A percentile compares a stretch with the other conserved stretches of the same genome.
phyloP scores from a whole-genome alignment of 2,329 filamentous ascomycete species.

The Fusarium armeniacum region DNA sequence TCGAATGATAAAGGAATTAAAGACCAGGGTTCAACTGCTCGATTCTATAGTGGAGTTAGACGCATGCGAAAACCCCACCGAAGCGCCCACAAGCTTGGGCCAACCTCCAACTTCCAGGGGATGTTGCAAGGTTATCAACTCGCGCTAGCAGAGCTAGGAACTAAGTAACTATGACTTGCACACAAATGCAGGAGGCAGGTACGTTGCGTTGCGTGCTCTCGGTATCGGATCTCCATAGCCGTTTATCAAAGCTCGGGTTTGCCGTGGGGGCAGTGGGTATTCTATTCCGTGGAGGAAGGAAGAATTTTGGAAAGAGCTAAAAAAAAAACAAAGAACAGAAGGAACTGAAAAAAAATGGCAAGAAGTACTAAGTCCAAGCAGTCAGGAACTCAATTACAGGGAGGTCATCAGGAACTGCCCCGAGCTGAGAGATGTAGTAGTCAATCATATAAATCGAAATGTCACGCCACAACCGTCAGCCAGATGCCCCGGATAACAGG shows the following conservation, averaged over 20 bases:
- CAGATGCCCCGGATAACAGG: conserved; percentile 15
- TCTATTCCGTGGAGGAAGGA: conserved; percentile 1
- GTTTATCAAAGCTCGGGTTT: conserved; percentile 28
- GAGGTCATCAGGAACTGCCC: conserved; percentile 4
- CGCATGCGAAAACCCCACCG: conserved; percentile 28
- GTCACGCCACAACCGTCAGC: conserved; percentile 33
- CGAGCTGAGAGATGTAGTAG: conserved; percentile 25
- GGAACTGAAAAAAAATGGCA: background rate
- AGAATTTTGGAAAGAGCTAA: conserved; percentile 2
- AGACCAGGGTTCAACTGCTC: conserved; percentile 18
- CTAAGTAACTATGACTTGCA: conserved; percentile 40
- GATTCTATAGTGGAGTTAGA: conserved; percentile 25
- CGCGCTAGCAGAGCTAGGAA: conserved; percentile 9
- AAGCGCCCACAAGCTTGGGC: conserved; percentile 30
- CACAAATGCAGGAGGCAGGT: conserved; percentile 38
- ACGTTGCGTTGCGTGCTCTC: conserved; percentile 32
- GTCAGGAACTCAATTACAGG: background rate
- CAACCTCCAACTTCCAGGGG: conserved; percentile 31
- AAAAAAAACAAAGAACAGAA: background rate
- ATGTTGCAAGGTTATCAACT: conserved; percentile 22
- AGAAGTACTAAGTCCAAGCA: background rate
- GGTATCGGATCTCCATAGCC: conserved; percentile 32
- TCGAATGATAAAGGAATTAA: conserved; percentile 40
- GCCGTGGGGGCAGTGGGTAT: conserved; percentile 23
- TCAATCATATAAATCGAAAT: conserved; percentile 22